Conservation (phyloP, 345 rosid species). For the Ceriops zippeliana region DNA sequence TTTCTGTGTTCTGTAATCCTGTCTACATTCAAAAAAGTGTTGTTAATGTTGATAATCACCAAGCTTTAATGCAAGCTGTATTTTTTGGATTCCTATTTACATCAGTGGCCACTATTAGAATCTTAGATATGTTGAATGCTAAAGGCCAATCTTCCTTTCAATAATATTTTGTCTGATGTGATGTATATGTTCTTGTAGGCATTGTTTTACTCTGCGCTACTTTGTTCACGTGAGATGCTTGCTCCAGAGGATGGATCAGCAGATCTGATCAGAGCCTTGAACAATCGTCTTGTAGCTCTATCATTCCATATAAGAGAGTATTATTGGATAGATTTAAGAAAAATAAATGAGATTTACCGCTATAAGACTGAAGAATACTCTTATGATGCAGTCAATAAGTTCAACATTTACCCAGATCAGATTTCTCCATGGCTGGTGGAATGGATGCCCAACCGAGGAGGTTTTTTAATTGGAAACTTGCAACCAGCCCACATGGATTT, state of each 20-base stretch:
- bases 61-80: background rate
- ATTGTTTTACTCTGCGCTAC: slow-evolving; percentile 79
- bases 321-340: slow-evolving; percentile 71
- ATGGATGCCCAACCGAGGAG: slow-evolving; percentile 87
- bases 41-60: background rate
- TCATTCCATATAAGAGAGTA: slow-evolving; percentile 93
- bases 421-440: slow-evolving; percentile 93
- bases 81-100: background rate
- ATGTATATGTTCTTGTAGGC: slow-evolving; percentile 45
- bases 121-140: background rate
- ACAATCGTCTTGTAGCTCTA: slow-evolving; percentile 82
- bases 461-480: slow-evolving; percentile 84
- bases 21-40: background rate
- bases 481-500: slow-evolving; percentile 99
- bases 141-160: background rate
- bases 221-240: slow-evolving; percentile 86
- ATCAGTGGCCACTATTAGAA: background rate
- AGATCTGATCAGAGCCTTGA: slow-evolving; percentile 69
- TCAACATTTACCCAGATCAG: slow-evolving; percentile 95
- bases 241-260: slow-evolving; percentile 86
- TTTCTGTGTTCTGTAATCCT: background rate
- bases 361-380: slow-evolving; percentile 77
- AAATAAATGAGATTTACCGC: slow-evolving; percentile 33
- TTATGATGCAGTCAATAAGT: slow-evolving; percentile 85
- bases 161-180: background rate